These are phyloP conservation scores for Monosporascus sp. DNA, from an alignment of 2,329 filamentous ascomycete genomes.

Conservation along the genomic window DNA sequence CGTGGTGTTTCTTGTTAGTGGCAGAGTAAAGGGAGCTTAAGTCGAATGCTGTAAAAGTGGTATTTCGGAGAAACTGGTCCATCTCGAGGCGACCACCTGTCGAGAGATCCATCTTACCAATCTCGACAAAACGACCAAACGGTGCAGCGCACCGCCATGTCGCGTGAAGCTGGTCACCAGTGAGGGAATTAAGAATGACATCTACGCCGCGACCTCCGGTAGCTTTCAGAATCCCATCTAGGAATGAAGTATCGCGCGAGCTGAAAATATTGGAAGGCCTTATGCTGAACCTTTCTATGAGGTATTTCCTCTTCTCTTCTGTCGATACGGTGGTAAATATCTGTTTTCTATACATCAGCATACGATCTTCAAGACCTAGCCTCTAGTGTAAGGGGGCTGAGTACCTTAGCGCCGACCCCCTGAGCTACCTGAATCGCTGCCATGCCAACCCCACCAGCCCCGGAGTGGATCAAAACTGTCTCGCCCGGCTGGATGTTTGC, in stretches of 20 bases:
- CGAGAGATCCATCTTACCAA: constrained; percentile 31
- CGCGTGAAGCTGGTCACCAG: constrained; percentile 6
- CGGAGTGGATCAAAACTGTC: neutral
- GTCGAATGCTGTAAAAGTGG: constrained; percentile 34
- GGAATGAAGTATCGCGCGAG: constrained; percentile 24
- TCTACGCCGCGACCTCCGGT: constrained; percentile 10
- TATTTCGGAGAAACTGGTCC: constrained; percentile 31
- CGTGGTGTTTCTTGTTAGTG: neutral
- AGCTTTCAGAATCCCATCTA: constrained; percentile 15
- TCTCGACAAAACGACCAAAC: constrained; percentile 34
- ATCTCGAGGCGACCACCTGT: constrained; percentile 31
- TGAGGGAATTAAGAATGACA: constrained; percentile 8
- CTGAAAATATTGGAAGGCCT: constrained; percentile 26
- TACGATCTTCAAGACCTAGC: neutral
- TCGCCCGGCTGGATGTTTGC: neutral
- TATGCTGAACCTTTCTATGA: constrained; percentile 22
- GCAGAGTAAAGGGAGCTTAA: constrained; percentile 12
- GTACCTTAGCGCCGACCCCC: neutral
- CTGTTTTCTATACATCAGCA: neutral
- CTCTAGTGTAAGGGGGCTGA: neutral
- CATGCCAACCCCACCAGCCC: neutral
- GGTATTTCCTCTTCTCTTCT: neutral
- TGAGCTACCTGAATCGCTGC: neutral
- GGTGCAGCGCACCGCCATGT: constrained; percentile 28
- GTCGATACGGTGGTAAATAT: neutral